phyloP scores from a whole-genome alignment of 2,329 filamentous ascomycete genomes.

The Diplocarpon mali region DNA sequence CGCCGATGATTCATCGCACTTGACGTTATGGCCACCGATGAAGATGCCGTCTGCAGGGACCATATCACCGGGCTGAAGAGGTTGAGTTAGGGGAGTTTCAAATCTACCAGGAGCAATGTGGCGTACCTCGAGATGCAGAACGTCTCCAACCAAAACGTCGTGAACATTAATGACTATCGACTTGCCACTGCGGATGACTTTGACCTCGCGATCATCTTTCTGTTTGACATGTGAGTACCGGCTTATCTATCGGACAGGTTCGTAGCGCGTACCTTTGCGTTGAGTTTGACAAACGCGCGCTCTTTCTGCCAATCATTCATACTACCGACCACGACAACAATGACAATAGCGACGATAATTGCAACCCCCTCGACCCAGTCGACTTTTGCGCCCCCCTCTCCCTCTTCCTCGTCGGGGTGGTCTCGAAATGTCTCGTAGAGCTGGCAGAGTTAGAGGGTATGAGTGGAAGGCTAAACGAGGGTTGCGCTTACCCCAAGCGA shows the following conservation, averaged over 20 bases:
- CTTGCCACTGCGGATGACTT: slow-evolving; percentile 62
- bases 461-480: background rate
- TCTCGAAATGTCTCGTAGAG: slow-evolving; percentile 48
- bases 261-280: slow-evolving; percentile 43
- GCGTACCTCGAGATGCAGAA: slow-evolving; percentile 52
- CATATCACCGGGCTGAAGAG: slow-evolving; percentile 48
- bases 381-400: slow-evolving; percentile 31
- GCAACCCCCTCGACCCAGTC: slow-evolving; percentile 78
- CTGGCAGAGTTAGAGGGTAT: background rate
- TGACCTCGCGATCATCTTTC: slow-evolving; percentile 65
- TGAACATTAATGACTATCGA: slow-evolving; percentile 58
- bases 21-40: slow-evolving; percentile 55
- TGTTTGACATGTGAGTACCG: background rate
- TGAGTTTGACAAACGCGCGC: slow-evolving; percentile 67
- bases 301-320: slow-evolving; percentile 76
- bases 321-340: slow-evolving; percentile 65
- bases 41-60: slow-evolving; percentile 61
- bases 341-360: slow-evolving; percentile 63
- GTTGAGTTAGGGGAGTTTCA: background rate
- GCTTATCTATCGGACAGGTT: background rate
- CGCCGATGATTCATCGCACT: slow-evolving; percentile 63
- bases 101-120: background rate
- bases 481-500: slow-evolving; percentile 47
- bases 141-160: slow-evolving; percentile 62
- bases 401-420: slow-evolving; percentile 28